Conservation (phyloP, 306 rosid species). For the Rosa multiflora region DNA sequence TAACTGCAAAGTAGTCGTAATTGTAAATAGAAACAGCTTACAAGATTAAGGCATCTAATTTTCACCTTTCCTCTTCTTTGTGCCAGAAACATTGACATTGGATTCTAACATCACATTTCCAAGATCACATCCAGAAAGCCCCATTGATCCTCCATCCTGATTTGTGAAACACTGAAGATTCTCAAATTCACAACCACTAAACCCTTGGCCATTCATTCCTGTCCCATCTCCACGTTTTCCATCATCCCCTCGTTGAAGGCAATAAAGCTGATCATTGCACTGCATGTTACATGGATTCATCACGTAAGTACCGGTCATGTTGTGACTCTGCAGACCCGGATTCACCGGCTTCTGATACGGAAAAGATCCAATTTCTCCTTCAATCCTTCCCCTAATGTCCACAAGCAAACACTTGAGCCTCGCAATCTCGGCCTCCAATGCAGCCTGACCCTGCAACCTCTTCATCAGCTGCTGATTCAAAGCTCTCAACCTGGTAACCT, state of each 20-base stretch:
- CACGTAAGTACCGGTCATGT: slow-evolving; percentile 48
- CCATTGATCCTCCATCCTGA: slow-evolving; percentile 61
- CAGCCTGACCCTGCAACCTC: slow-evolving; percentile 86
- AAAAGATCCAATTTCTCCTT: slow-evolving; percentile 91
- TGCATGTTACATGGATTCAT: slow-evolving; percentile 87
- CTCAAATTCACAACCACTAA: slow-evolving; percentile 79
- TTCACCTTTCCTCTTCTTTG: slow-evolving; percentile 67
- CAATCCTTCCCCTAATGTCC: slow-evolving; percentile 93
- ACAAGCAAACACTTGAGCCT: slow-evolving; percentile 97
- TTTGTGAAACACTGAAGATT: slow-evolving; percentile 64
- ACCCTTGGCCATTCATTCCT: slow-evolving; percentile 43
- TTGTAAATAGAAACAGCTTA: not conserved
- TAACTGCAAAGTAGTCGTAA: not conserved
- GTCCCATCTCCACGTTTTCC: slow-evolving; percentile 51
- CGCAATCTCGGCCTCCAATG: slow-evolving; percentile 83
- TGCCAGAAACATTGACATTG: slow-evolving; percentile 38
- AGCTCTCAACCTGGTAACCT: slow-evolving; percentile 74
- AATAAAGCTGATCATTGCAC: slow-evolving; percentile 76
- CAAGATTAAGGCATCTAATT: not conserved
- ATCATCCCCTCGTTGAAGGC: slow-evolving; percentile 60
- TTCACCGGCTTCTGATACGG: slow-evolving; percentile 74
- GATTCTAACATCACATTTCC: slow-evolving; percentile 36
- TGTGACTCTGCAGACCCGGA: slow-evolving; percentile 36
- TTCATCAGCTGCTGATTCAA: slow-evolving; percentile 81
- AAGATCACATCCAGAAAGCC: slow-evolving; percentile 54